These are phyloP conservation scores for Tremella yokohamensis DNA, from an alignment of 768 basidiomycete species.

Conservation along the genomic window DNA sequence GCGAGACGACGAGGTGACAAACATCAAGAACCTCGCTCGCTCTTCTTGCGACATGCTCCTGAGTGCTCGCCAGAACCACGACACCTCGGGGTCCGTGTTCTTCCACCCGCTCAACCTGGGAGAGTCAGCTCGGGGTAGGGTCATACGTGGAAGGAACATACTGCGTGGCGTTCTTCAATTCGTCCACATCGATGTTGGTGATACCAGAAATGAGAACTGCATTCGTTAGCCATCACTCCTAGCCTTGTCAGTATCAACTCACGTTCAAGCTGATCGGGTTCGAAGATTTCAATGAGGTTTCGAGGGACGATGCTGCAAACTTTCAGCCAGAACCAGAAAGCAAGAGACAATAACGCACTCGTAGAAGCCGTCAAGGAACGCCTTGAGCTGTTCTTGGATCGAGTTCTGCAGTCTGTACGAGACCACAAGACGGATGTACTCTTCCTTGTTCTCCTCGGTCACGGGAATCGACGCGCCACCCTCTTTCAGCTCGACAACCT, in stretches of 20 bases:
- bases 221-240: neutral
- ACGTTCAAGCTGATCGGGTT: constrained; percentile 46
- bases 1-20: constrained; percentile 84
- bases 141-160: constrained; percentile 57
- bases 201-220: constrained; percentile 62
- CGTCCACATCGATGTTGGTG: constrained; percentile 97
- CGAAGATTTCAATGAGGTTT: constrained; percentile 77
- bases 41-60: constrained; percentile 97
- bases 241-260: no score
- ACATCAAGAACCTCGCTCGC: constrained; percentile 92
- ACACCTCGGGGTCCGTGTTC: constrained; percentile 76
- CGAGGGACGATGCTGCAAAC: constrained; percentile 73
- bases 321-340: neutral
- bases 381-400: constrained; percentile 92
- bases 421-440: constrained; percentile 92
- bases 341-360: constrained; percentile 55
- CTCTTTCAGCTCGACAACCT: constrained; percentile 80
- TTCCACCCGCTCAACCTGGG: constrained; percentile 49
- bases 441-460: constrained; percentile 92
- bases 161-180: constrained; percentile 55
- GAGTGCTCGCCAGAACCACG: constrained; percentile 99
- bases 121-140: constrained; percentile 47
- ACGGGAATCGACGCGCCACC: constrained; percentile 79
- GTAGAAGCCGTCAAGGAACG: constrained; percentile 84
- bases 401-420: constrained; percentile 89